A percentile compares a stretch with the other conserved stretches of the same genome.
These are phyloP conservation scores for Epithele typhae DNA, from an alignment of 768 basidiomycete species.

Conservation along the genomic window DNA sequence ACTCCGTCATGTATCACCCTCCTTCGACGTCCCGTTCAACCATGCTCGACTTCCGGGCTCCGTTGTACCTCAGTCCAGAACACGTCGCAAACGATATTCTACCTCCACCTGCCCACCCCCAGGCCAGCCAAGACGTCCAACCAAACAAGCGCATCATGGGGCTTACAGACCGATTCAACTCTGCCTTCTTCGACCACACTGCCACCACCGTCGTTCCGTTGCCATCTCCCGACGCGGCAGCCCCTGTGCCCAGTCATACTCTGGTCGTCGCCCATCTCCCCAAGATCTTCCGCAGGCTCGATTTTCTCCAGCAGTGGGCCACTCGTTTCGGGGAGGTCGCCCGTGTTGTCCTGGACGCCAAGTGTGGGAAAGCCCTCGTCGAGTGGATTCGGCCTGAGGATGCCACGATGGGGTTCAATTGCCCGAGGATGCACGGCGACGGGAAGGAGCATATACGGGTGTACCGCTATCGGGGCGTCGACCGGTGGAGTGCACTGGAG, in stretches of 20 bases:
- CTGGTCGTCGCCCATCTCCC: slow-evolving; percentile 24
- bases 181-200: slow-evolving; percentile 3
- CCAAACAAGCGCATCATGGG: slow-evolving; percentile 20
- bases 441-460: slow-evolving; percentile 26
- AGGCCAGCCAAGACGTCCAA: not conserved
- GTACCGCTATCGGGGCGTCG: slow-evolving; percentile 20
- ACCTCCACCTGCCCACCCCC: not conserved
- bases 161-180: slow-evolving; percentile 11
- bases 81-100: not conserved
- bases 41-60: not conserved
- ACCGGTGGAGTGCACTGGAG: slow-evolving; percentile 4
- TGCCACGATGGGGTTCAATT: slow-evolving; percentile 18
- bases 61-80: not conserved
- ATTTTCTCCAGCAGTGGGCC: slow-evolving; percentile 22
- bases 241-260: slow-evolving; percentile 15
- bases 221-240: too few relatives aligned
- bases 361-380: slow-evolving; percentile 23
- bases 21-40: slow-evolving; percentile 3
- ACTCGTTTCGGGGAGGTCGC: slow-evolving; percentile 7
- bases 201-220: not conserved
- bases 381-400: slow-evolving; percentile 16
- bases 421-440: slow-evolving; percentile 18
- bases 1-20: slow-evolving; percentile 3
- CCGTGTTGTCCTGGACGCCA: slow-evolving; percentile 16
- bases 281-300: slow-evolving; percentile 19